These are phyloP conservation scores for Helminthosporium solani DNA, from an alignment of 2,329 filamentous ascomycete genomes.

Conservation along the genomic window DNA sequence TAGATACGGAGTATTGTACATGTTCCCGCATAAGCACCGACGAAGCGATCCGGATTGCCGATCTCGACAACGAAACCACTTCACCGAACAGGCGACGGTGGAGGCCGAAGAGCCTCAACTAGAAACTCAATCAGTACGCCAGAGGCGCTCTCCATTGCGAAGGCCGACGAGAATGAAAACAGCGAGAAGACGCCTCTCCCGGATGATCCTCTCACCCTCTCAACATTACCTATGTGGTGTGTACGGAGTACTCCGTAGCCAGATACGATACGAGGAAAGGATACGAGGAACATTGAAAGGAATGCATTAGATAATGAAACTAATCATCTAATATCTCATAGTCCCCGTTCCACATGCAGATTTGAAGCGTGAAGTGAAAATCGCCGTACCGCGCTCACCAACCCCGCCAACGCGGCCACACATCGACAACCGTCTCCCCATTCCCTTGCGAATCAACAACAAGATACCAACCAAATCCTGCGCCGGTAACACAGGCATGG, in stretches of 20 bases:
- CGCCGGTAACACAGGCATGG: slow-evolving; percentile 75
- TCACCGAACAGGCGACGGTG: slow-evolving; percentile 21
- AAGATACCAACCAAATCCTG: slow-evolving; percentile 70
- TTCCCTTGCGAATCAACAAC: slow-evolving; percentile 64
- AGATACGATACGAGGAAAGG: slow-evolving; percentile 43
- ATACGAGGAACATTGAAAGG: too few species aligned
- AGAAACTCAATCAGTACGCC: slow-evolving; percentile 6
- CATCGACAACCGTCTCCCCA: slow-evolving; percentile 63
- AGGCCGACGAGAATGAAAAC: slow-evolving; percentile 11
- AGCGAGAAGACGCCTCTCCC: slow-evolving; percentile 10
- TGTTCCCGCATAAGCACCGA: slow-evolving; percentile 9
- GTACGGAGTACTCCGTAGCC: too few species aligned
- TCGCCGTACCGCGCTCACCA: slow-evolving; percentile 54
- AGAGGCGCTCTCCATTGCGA: slow-evolving; percentile 19
- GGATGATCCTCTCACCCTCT: slow-evolving; percentile 35
- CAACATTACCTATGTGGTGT: too few species aligned
- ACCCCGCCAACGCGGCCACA: slow-evolving; percentile 71
- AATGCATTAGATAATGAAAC: too few species aligned
- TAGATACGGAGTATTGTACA: too few species aligned
- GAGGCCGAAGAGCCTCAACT: not conserved
- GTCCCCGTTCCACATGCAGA: too few species aligned
- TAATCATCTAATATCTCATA: too few species aligned
- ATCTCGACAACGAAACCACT: slow-evolving; percentile 20
- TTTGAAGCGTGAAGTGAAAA: slow-evolving; percentile 32
- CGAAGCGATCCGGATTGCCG: slow-evolving; percentile 18